phyloP scores from a whole-genome alignment of 768 basidiomycete genomes.

The Lentinula raphanica region DNA sequence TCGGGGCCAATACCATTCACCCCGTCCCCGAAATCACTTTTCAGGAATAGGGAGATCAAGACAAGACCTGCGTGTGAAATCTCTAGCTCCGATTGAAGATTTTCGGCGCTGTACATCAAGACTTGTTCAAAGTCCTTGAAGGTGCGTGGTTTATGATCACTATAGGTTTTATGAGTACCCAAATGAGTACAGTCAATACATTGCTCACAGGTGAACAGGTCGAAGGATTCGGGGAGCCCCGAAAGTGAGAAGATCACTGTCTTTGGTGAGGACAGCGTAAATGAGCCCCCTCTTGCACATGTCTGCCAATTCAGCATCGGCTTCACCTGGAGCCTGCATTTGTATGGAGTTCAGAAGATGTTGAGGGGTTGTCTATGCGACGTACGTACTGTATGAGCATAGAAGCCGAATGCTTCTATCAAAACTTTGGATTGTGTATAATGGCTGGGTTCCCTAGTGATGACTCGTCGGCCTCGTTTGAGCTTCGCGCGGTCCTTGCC shows the following conservation, averaged over 20 bases:
- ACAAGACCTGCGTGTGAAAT: constrained; percentile 48
- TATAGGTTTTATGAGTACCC: too few species aligned
- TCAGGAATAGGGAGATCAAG: constrained; percentile 52
- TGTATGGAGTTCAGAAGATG: background rate
- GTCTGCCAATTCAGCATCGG: constrained; percentile 64
- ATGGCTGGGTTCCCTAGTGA: background rate
- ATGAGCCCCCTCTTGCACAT: constrained; percentile 53
- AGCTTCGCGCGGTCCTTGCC: background rate
- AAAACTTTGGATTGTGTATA: background rate
- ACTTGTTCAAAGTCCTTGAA: background rate
- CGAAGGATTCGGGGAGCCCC: constrained; percentile 50
- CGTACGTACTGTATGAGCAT: background rate
- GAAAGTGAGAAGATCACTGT: constrained; percentile 64
- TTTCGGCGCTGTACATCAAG: background rate
- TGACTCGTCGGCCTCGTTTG: background rate
- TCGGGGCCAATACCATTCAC: too few species aligned
- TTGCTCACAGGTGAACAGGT: constrained; percentile 10
- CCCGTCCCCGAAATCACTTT: constrained; percentile 61
- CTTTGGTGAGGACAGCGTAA: constrained; percentile 62
- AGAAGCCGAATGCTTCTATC: background rate
- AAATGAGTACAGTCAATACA: too few species aligned
- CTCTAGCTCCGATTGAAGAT: constrained; percentile 22
- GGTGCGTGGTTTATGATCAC: background rate
- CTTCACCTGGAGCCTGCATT: constrained; percentile 43
- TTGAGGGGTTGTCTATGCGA: too few species aligned